Conservation (phyloP, 2,329 filamentous ascomycete genomes). For the Metarhizium anisopliae region DNA sequence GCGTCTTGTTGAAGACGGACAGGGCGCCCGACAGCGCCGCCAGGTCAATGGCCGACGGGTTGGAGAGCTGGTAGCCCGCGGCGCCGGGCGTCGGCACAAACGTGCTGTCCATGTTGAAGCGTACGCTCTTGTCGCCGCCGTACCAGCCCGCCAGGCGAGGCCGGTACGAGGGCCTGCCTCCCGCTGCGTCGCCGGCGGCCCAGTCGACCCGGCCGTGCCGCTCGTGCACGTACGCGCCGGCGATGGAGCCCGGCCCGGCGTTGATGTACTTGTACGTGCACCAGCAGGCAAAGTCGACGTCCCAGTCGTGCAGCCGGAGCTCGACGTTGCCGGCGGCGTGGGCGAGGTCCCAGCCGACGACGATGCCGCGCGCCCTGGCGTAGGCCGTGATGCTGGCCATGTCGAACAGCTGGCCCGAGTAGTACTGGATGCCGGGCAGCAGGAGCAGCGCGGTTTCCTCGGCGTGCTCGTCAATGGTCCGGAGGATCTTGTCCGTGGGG, state of each 20-base stretch:
- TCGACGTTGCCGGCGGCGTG: constrained; percentile 81
- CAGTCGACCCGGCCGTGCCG: constrained; percentile 51
- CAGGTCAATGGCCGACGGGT: constrained; percentile 69
- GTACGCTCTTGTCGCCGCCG: constrained; percentile 65
- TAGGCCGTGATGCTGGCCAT: constrained; percentile 70
- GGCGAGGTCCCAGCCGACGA: constrained; percentile 81
- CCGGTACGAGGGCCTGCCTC: constrained; percentile 36
- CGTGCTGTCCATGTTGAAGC: constrained; percentile 76
- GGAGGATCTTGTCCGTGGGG: constrained; percentile 61
- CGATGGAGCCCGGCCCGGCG: constrained; percentile 73
- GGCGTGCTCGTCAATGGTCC: constrained; percentile 66
- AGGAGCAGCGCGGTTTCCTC: constrained; percentile 66
- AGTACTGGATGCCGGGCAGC: constrained; percentile 84
- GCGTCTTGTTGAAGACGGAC: constrained; percentile 63
- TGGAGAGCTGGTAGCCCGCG: constrained; percentile 75
- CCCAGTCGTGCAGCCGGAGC: constrained; percentile 74
- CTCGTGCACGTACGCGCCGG: constrained; percentile 72
- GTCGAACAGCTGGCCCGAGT: constrained; percentile 82
- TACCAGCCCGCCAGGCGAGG: constrained; percentile 78
- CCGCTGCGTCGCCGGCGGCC: constrained; percentile 25
- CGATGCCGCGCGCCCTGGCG: constrained; percentile 61
- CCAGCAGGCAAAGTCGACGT: constrained; percentile 87
- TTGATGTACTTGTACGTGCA: constrained; percentile 96
- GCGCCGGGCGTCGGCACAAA: constrained; percentile 74
- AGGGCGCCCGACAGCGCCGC: constrained; percentile 66